Conservation (phyloP, 2,329 filamentous ascomycete genomes). For the Bipolaris oryzae region DNA sequence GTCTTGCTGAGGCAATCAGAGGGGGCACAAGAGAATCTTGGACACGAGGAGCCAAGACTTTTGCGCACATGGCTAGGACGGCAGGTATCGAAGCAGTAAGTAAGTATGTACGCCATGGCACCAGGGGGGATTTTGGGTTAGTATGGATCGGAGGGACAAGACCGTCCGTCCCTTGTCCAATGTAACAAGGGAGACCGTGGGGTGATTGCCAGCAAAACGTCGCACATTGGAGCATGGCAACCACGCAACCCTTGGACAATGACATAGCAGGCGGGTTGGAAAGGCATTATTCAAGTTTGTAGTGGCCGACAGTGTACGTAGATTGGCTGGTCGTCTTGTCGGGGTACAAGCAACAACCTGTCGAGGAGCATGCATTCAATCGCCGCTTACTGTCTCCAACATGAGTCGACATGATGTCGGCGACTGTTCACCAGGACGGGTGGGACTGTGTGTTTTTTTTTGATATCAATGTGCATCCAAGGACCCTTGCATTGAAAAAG, state of each 20-base stretch:
- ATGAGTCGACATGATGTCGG: not conserved
- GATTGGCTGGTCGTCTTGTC: not conserved
- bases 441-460: not conserved
- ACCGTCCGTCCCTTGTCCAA: not conserved
- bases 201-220: not conserved
- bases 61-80: not conserved
- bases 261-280: not conserved
- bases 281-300: not conserved
- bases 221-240: not conserved
- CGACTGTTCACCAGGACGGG: not conserved
- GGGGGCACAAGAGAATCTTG: not conserved
- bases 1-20: conserved; percentile 3
- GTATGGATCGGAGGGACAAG: not conserved
- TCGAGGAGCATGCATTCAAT: no score
- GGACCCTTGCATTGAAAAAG: conserved; percentile 11
- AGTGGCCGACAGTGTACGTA: not conserved
- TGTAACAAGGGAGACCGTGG: conserved; percentile 9
- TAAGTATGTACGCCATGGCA: not conserved
- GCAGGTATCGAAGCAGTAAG: not conserved
- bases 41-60: not conserved
- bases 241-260: not conserved
- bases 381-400: not conserved
- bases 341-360: not conserved
- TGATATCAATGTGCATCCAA: conserved; percentile 1
- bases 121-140: not conserved